Evolutionary conservation across 176 grass and related monocot species (phyloP).

Genomic region (Lolium perenne): DNA sequence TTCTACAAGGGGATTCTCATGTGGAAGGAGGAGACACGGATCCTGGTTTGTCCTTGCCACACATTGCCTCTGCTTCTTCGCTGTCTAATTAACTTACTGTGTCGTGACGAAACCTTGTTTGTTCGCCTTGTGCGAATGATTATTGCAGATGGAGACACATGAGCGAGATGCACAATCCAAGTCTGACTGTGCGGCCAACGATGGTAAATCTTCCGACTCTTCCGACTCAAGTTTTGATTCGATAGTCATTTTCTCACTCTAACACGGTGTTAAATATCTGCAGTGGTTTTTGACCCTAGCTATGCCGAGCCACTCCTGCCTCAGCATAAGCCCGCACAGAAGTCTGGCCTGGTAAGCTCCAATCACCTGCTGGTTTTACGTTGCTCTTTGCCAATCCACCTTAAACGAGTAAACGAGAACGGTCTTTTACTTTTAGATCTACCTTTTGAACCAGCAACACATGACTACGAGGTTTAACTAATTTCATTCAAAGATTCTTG

Average conservation of each 20-base stretch:
- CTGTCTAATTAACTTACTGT: not conserved
- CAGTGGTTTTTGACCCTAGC: conserved; percentile 63
- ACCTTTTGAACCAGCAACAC: not conserved
- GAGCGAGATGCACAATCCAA: conserved; percentile 58
- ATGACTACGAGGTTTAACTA: conserved; percentile 22
- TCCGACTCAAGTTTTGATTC: not conserved
- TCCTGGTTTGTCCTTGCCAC: conserved; percentile 62
- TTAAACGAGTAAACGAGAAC: not conserved
- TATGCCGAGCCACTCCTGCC: conserved; percentile 69
- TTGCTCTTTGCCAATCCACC: not conserved
- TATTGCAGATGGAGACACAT: conserved; percentile 65
- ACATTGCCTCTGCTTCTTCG: not conserved
- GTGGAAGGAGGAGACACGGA: conserved; percentile 90
- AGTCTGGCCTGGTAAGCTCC: conserved; percentile 67
- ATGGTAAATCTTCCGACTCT: conserved; percentile 24
- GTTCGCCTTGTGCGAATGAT: not conserved
- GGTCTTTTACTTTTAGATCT: conserved; percentile 15
- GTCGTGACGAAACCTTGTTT: not conserved
- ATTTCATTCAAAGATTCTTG: not conserved
- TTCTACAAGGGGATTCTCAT: conserved; percentile 91
- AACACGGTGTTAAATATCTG: conserved; percentile 24
- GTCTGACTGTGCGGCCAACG: conserved; percentile 16
- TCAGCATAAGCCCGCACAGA: conserved; percentile 51
- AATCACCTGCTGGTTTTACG: not conserved
- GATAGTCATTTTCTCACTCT: conserved; percentile 12